A percentile compares a stretch with the other conserved stretches of the same genome.
Conservation (phyloP, 441 rosid species). For the Hura crepitans region DNA sequence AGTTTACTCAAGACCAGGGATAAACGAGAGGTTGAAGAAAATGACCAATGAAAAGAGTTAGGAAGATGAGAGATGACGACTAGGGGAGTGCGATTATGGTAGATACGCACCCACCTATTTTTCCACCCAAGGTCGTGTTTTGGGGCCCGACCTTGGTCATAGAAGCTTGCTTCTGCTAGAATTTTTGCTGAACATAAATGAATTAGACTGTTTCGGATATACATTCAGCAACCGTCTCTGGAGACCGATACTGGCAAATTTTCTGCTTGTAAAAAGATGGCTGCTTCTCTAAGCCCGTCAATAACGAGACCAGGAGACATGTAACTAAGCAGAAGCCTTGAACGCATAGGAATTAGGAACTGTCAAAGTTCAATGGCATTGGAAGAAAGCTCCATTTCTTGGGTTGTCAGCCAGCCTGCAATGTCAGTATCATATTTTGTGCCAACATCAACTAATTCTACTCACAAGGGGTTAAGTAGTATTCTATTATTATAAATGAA, state of each 20-base stretch:
- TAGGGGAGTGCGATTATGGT: constrained; percentile 34
- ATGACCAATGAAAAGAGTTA: constrained; percentile 36
- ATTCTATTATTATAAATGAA: no score
- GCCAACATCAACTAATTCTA: background rate
- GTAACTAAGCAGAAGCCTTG: background rate
- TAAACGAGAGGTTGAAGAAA: constrained; percentile 56
- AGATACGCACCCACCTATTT: constrained; percentile 37
- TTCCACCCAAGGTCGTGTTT: constrained; percentile 39
- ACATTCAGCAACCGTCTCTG: constrained; percentile 31
- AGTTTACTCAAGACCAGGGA: constrained; percentile 43
- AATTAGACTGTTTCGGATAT: constrained; percentile 37
- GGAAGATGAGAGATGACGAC: constrained; percentile 31
- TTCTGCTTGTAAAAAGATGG: background rate
- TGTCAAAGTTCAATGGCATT: constrained; percentile 19
- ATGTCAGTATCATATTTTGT: background rate
- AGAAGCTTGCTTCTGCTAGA: constrained; percentile 41
- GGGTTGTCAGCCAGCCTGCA: background rate
- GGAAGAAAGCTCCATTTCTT: constrained; percentile 26
- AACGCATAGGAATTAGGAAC: constrained; percentile 11
- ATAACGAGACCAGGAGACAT: background rate
- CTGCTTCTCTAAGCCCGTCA: no score
- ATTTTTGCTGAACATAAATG: constrained; percentile 35
- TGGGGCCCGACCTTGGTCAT: constrained; percentile 47
- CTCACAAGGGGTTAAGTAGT: background rate
- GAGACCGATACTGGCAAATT: constrained; percentile 30